Percentiles rank a stretch among this genome's conserved stretches.
These are phyloP conservation scores for Penicillium sp. DNA, from an alignment of 2,329 filamentous ascomycete genomes.

Conservation along the genomic window DNA sequence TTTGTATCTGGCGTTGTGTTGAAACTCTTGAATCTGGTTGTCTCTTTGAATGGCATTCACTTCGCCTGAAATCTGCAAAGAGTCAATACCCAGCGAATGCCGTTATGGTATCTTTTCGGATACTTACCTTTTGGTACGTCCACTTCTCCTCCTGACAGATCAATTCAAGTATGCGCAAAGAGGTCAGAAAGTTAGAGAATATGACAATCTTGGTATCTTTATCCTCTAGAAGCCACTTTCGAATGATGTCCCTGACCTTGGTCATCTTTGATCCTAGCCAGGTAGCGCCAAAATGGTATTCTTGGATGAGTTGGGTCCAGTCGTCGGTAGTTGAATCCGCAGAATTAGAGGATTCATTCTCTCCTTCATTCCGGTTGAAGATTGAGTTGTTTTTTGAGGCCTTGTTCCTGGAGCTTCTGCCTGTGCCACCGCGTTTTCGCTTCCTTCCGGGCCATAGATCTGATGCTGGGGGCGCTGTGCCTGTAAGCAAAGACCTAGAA, in stretches of 20 bases:
- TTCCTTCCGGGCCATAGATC: background rate
- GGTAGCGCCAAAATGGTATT: conserved; percentile 34
- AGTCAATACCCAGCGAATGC: background rate
- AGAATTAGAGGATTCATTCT: conserved; percentile 20
- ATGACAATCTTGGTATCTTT: conserved; percentile 56
- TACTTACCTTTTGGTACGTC: conserved; percentile 30
- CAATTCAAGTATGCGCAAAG: conserved; percentile 51
- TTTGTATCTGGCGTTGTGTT: conserved; percentile 33
- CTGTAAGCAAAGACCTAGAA: too few species aligned
- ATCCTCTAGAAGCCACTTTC: conserved; percentile 45
- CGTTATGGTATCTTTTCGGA: too few species aligned
- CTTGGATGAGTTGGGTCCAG: conserved; percentile 26
- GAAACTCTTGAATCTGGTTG: conserved; percentile 49
- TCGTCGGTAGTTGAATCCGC: conserved; percentile 16
- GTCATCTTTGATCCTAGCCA: conserved; percentile 31
- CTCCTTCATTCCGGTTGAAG: background rate
- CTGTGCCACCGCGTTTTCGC: background rate
- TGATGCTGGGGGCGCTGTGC: background rate
- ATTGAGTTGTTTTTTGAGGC: background rate
- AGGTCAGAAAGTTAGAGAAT: conserved; percentile 58
- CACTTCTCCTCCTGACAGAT: conserved; percentile 49
- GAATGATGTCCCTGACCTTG: conserved; percentile 33
- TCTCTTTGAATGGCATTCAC: conserved; percentile 47
- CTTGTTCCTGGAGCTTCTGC: background rate
- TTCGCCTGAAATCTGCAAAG: conserved; percentile 48